Base-by-base conservation (phyloP, 371 early-diverging fungal species). In the Mucor mucedo region DNA sequence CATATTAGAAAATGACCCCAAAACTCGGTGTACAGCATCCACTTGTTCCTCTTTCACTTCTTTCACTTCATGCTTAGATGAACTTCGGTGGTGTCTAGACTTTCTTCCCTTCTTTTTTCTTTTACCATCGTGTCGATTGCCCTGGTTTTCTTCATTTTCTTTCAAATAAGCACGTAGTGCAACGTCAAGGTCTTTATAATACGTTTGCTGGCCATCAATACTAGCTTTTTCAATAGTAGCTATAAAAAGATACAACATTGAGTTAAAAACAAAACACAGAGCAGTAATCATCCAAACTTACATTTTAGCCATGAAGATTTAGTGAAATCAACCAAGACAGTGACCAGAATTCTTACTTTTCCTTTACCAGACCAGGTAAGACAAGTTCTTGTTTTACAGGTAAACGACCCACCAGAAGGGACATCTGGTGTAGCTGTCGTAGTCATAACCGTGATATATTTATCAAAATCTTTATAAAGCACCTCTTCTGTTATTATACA, bases 331-430 rank as follows among this genome's bases (percentile, higher is more conserved):
- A 92, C 80, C 2, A 75, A 73, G 28, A 84, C 88, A 10, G 89
- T 88, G 55, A 91, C 89, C 9, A 83, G 71, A 45, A 92, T 76
- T 35, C 84, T 86, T 33, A 87, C 76, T 58, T 76, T 69, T 11
- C 80, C 79, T 27, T 81, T 76, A 4, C 82, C 83, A 10, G 88
- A 86, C 86, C 90, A 92, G 48, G 92, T 88, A 21, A 96, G 76
- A 72, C 96, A 96, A 14, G 87, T 88, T 8, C 89, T 76, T 40
- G 89, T 89, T 57, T 88, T 87, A 21, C 90, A 83, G 9, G 71
- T 73, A 66, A 96, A 96, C n/a, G 87, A 77, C 28, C 86, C 83
- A 28, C 93, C 94, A 6, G 92, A 92, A 16, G 96, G 95, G 0
- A 96, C 85, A 62, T 91, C 88, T 0, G 95, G 95, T 3, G 97